Percentiles rank a stretch among this genome's conserved stretches.
phyloP scores from a whole-genome alignment of 306 rosid species.

The Calophaca sinica region DNA sequence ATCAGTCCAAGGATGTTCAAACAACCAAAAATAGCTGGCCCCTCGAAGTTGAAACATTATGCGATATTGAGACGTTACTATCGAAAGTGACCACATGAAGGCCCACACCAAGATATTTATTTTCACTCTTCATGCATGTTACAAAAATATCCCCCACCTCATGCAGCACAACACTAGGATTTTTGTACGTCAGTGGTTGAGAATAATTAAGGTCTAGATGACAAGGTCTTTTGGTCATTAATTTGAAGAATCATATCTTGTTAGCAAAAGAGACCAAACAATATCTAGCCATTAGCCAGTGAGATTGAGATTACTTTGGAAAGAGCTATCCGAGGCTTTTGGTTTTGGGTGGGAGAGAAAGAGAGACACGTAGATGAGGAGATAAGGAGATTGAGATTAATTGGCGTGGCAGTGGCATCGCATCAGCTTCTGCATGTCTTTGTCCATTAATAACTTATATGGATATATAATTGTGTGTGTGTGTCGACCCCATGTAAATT shows the following conservation, averaged over 20 bases:
- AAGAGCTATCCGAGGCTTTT: slow-evolving; percentile 16
- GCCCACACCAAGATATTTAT: slow-evolving; percentile 30
- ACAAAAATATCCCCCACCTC: slow-evolving; percentile 30
- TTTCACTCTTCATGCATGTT: slow-evolving; percentile 1
- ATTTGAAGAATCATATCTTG: not conserved
- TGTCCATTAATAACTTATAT: slow-evolving; percentile 11
- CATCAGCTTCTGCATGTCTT: slow-evolving; percentile 32
- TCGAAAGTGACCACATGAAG: slow-evolving; percentile 8
- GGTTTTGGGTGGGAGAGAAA: slow-evolving; percentile 45
- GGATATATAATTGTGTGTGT: not conserved
- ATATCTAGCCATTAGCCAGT: slow-evolving; percentile 16
- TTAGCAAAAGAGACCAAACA: slow-evolving; percentile 21
- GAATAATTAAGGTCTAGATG: not conserved
- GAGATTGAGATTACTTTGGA: slow-evolving; percentile 27
- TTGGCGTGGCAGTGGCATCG: slow-evolving; percentile 41
- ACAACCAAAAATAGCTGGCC: slow-evolving; percentile 33
- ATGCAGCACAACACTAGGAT: not conserved
- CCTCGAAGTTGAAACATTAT: slow-evolving; percentile 17
- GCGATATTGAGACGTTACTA: not conserved
- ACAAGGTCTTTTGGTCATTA: slow-evolving; percentile 43
- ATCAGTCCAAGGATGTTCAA: slow-evolving; percentile 38
- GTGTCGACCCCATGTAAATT: slow-evolving; percentile 8
- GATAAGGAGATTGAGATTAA: slow-evolving; percentile 51
- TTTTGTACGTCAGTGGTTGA: slow-evolving; percentile 5
- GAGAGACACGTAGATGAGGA: slow-evolving; percentile 30